Conservation (phyloP, 176 grass and related monocot species). For the Paspalum notatum region DNA sequence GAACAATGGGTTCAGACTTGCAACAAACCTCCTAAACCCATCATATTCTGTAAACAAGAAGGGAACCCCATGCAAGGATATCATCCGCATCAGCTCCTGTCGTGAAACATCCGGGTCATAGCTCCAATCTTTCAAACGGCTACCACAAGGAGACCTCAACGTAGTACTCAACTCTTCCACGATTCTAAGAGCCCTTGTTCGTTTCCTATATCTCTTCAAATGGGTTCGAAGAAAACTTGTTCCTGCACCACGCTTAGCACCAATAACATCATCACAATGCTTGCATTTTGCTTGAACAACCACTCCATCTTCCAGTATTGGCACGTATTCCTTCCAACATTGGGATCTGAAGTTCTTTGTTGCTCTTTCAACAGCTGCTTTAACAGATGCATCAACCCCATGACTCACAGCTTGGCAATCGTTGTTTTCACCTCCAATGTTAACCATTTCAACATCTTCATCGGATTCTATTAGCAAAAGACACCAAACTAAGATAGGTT, state of each 20-base stretch:
- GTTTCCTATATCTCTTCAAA: constrained; percentile 18
- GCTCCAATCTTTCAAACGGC: not conserved
- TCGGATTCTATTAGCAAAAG: no score
- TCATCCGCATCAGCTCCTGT: not conserved
- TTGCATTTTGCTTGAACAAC: not conserved
- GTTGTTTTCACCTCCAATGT: not conserved
- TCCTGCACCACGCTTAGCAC: not conserved
- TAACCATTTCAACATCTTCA: not conserved
- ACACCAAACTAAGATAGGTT: no score
- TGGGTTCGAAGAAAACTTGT: constrained; percentile 16
- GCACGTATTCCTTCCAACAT: not conserved
- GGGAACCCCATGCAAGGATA: not conserved
- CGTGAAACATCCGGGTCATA: not conserved
- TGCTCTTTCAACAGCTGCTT: not conserved
- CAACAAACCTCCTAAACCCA: not conserved
- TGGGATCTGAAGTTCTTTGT: not conserved
- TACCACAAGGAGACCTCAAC: constrained; percentile 5
- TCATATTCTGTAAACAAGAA: not conserved
- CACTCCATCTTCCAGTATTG: not conserved
- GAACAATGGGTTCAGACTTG: constrained; percentile 19
- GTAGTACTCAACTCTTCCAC: constrained; percentile 5
- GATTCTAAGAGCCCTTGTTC: not conserved
- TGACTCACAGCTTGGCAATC: not conserved
- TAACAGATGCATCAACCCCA: not conserved
- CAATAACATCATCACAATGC: not conserved